Evolutionary conservation across 768 basidiomycete species (phyloP).

Genomic region (Mycena polygramma): DNA sequence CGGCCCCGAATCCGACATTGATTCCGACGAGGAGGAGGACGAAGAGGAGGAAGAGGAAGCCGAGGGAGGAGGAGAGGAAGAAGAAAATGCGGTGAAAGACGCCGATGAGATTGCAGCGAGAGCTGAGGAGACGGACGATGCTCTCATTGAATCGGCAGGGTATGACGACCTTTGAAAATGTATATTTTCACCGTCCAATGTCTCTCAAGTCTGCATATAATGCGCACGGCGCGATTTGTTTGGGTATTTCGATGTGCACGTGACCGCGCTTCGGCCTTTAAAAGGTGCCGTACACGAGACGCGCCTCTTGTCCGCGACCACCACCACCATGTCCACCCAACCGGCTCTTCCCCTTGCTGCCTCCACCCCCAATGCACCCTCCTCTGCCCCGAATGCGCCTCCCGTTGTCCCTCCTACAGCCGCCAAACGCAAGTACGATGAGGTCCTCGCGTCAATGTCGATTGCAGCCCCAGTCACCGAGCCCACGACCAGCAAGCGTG

Average conservation of each 20-base stretch:
- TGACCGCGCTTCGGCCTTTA: slow-evolving; percentile 5
- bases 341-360: not conserved
- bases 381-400: not conserved
- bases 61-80: not conserved
- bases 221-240: no score
- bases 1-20: no score
- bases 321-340: not conserved
- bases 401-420: no score
- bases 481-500: no score
- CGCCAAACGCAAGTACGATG: no score
- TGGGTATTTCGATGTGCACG: not conserved
- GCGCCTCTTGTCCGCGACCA: slow-evolving; percentile 12
- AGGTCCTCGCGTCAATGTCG: no score
- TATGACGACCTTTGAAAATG: not conserved
- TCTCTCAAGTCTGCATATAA: not conserved
- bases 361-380: not conserved
- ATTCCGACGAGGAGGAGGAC: no score
- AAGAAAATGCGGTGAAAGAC: no score
- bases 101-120: no score
- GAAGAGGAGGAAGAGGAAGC: no score
- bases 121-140: not conserved
- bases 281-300: not conserved
- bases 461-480: no score
- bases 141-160: not conserved
- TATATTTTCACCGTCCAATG: not conserved